A percentile compares a stretch with the other conserved stretches of the same genome.
phyloP scores from a whole-genome alignment of 2,329 filamentous ascomycete genomes.

The Talaromyces sp. region DNA sequence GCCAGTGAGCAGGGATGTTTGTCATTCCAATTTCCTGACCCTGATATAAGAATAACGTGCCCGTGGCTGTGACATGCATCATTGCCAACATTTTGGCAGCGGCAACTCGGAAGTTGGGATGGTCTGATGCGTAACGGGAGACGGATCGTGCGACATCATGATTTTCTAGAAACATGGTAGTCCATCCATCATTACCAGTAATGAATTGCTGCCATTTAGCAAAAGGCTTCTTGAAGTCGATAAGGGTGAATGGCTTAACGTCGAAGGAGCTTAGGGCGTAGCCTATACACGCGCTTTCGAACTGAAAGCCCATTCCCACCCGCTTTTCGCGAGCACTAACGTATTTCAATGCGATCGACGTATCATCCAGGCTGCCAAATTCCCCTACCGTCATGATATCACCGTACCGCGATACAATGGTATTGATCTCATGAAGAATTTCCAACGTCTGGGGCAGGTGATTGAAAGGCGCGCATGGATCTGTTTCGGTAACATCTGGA shows the following conservation, averaged over 20 bases:
- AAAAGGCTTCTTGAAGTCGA: slow-evolving; percentile 40
- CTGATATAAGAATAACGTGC: slow-evolving; percentile 63
- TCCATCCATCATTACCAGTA: slow-evolving; percentile 57
- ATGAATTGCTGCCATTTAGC: slow-evolving; percentile 54
- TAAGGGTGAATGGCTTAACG: background rate
- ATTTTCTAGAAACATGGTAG: slow-evolving; percentile 60
- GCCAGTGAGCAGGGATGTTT: slow-evolving; percentile 57
- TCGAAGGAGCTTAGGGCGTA: background rate
- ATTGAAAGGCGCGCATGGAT: slow-evolving; percentile 65
- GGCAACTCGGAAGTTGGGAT: slow-evolving; percentile 42
- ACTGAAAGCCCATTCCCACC: background rate
- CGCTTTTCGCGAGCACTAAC: background rate
- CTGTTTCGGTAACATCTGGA: slow-evolving; percentile 48
- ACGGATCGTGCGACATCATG: slow-evolving; percentile 59
- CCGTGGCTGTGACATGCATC: slow-evolving; percentile 22
- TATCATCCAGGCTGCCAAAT: slow-evolving; percentile 1
- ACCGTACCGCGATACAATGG: slow-evolving; percentile 28
- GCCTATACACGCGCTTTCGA: slow-evolving; percentile 2
- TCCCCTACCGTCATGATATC: slow-evolving; percentile 21
- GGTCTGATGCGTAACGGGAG: slow-evolving; percentile 50
- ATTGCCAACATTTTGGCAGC: slow-evolving; percentile 56
- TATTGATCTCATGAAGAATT: background rate
- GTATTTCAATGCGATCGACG: slow-evolving; percentile 1
- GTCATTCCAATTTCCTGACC: slow-evolving; percentile 66
- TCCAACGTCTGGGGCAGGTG: slow-evolving; percentile 46